Base-by-base conservation (phyloP, 78 protist genomes). In the Dictyostelium purpureum region DNA sequence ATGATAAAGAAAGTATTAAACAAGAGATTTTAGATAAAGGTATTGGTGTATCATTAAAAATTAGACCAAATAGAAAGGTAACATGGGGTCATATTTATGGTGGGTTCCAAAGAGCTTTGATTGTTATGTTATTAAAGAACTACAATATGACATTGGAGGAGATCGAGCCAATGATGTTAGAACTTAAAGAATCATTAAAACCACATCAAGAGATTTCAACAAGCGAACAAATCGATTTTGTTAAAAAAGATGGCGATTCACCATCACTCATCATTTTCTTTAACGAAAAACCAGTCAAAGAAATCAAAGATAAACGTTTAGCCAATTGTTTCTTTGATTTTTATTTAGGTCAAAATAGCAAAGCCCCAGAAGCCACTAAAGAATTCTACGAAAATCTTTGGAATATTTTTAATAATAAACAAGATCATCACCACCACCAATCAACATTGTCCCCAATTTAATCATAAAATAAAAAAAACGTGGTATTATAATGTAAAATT, bases 11-110 rank as follows among this genome's bases (percentile, higher is more conserved):
- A 3, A n/a, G 38, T 6, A 26, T 81, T 1, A 21, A 31, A 18
- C 78, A 81, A 21, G 35, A 70, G 18, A 38, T 81, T 6, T 40
- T 81, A 19, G 31, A 31, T 11, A 69, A 69, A 19, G 77, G 79
- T 54, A 45, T 69, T 51, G 90, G 90, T 31, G 40, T 81, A 28
- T 28, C 79, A 31, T 4, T 81, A 28, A 81, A 70, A 31, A 26
- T 81, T n/a, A 66, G 79, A 66, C 90, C 90, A 49, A 81, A 78
- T 28, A 69, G 47, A 33, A 81, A 81, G 28, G 90, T 81, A 1
- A 66, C 52, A 9, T 81, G 90, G 90, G 56, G 24, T 52, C 90
- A 81, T 40, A 51, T 81, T 18, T 81, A 69, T 35, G 73, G 61
- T 54, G 90, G 90, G 24, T 40, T 81, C 18, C 78, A 81, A 69